Evolutionary conservation across 192 early-diverging fungal species (phyloP), one percentile per base, ranked within the genome.

Genomic region (Coemansia sp.): DNA sequence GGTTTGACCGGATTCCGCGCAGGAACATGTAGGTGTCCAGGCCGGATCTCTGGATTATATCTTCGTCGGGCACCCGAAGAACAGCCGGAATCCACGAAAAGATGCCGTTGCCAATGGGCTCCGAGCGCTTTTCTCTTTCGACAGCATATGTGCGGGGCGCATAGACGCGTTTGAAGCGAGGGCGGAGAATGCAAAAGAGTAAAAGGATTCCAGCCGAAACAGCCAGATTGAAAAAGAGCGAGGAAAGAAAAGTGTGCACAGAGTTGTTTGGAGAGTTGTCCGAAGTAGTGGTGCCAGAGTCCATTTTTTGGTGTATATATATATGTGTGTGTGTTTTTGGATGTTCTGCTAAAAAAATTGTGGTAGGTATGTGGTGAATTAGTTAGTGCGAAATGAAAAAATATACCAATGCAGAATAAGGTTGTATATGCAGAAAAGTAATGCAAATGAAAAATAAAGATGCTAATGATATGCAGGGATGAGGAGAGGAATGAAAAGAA

Each of bases 11-110:
- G 42, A 91, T 84, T 57, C 89, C 91, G 29, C 87, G 86, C 48
- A 96, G 64, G 63, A 90, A 87, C 84, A 93, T 91, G 68, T 88
- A 96, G 0, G 89, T 83, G 73, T 95, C 93, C 8, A 92, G 78
- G 0, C 91, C 89, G 5, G 84, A 84, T 8, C 77, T 82, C 14
- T 64, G 45, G 36, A 90, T 84, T 20, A 91, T 64, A 1, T 84
- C 77, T 7, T 72, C 77, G 42, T 91, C 87, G 8, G 80, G 70
- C 29, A 78, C 80, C 4, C 65, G 72, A n/a, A 91, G 69, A 7
- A 84, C 63, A 0, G 87, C 77, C 1, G 72, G 72, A 31, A 93
- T 76, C 90, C 90, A 93, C 10, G 69, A 61, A 58, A 91, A 82
- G 32, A 81, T 20, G 0, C 88, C 85, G 5, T 57, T 67, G 30